phyloP scores from a whole-genome alignment of 2,329 filamentous ascomycete species.

The Coleophoma eucalyptorum region DNA sequence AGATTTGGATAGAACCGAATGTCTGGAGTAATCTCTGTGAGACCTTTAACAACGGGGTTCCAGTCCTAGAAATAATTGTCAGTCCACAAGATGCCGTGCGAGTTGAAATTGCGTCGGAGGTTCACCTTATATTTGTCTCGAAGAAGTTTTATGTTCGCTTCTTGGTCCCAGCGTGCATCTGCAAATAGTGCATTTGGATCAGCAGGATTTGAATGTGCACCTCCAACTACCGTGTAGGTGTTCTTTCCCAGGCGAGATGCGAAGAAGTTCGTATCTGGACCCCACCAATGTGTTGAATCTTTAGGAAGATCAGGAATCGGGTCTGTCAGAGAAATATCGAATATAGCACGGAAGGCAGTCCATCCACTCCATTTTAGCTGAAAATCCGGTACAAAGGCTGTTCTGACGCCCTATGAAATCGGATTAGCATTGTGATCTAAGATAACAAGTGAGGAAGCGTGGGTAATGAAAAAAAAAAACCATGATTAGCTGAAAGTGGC shows the following conservation, averaged over 20 bases:
- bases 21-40: conserved; percentile 27
- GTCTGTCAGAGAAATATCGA: conserved; percentile 28
- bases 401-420: conserved; percentile 15
- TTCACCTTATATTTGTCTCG: conserved; percentile 23
- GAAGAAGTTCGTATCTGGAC: conserved; percentile 29
- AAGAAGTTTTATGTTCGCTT: conserved; percentile 22
- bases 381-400: conserved; percentile 22
- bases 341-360: conserved; percentile 32
- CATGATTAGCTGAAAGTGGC: too few species aligned
- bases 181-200: conserved; percentile 16
- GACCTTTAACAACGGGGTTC: conserved; percentile 30
- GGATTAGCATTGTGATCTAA: not conserved
- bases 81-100: not conserved
- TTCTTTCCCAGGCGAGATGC: conserved; percentile 21
- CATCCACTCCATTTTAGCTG: conserved; percentile 31
- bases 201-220: conserved; percentile 20
- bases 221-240: conserved; percentile 29
- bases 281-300: conserved; percentile 32
- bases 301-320: conserved; percentile 27
- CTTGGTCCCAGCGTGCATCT: conserved; percentile 23
- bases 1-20: conserved; percentile 31
- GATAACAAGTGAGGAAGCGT: not conserved
- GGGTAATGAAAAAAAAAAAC: not conserved
- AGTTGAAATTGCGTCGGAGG: not conserved
- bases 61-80: conserved; percentile 21